A percentile compares a stretch with the other conserved stretches of the same genome.
Evolutionary conservation across 2,329 filamentous ascomycete species (phyloP).

Genomic region (Acrocalymma vagum): DNA sequence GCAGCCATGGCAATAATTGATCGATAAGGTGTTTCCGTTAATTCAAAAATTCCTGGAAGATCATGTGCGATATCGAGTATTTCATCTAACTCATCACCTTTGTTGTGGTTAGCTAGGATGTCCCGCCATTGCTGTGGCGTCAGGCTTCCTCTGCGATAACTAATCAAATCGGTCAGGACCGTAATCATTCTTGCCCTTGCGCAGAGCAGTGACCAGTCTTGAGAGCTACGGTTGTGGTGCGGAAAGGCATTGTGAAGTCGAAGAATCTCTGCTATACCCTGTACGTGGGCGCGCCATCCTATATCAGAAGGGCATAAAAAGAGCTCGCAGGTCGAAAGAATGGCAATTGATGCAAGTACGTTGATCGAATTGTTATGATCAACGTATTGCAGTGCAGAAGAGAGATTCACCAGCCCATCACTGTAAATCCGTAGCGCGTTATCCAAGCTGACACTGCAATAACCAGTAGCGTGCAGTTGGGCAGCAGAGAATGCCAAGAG

Average conservation of each 20-base stretch:
- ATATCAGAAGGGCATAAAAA: constrained; percentile 10
- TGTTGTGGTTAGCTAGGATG: too few species aligned
- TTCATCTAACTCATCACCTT: too few species aligned
- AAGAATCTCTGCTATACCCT: constrained; percentile 9
- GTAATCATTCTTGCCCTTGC: too few species aligned
- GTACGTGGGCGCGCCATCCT: constrained; percentile 4
- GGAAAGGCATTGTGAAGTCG: too few species aligned
- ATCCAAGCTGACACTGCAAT: constrained; percentile 4
- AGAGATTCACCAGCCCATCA: background rate
- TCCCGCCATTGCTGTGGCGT: too few species aligned
- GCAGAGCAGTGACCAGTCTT: too few species aligned
- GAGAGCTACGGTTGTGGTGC: too few species aligned
- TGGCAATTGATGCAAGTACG: constrained; percentile 9
- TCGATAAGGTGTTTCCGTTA: background rate
- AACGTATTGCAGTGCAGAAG: constrained; percentile 1
- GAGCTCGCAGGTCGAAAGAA: constrained; percentile 14
- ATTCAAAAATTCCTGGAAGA: too few species aligned
- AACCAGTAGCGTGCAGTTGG: constrained; percentile 7
- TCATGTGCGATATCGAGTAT: too few species aligned
- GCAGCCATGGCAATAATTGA: background rate
- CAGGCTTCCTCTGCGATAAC: too few species aligned
- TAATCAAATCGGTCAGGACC: too few species aligned
- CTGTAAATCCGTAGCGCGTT: constrained; percentile 2
- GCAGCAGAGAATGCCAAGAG: constrained; percentile 13
- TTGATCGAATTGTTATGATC: too few species aligned